Evolutionary conservation across 371 early-diverging fungal genomes (phyloP).

Genomic region (Saksenaea vasiformis): DNA sequence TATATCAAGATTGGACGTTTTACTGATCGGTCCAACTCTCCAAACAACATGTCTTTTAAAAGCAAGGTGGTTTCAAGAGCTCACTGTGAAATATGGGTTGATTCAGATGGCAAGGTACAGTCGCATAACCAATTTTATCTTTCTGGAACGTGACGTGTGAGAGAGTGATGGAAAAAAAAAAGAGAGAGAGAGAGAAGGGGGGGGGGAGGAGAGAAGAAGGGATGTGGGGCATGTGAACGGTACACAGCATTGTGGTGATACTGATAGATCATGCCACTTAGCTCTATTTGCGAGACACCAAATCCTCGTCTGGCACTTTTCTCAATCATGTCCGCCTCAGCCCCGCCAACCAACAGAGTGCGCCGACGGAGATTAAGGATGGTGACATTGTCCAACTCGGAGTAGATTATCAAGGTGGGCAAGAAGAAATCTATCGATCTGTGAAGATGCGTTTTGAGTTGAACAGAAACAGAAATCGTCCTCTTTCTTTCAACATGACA

Average conservation of each 20-base stretch:
- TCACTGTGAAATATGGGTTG: conserved; percentile 93
- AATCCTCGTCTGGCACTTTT: conserved; percentile 96
- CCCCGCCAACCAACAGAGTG: conserved; percentile 84
- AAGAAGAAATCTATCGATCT: conserved; percentile 71
- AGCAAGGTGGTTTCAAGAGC: conserved; percentile 92
- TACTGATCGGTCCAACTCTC: conserved; percentile 65
- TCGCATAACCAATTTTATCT: conserved; percentile 1
- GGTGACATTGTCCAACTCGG: conserved; percentile 95
- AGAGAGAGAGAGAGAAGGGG: not conserved
- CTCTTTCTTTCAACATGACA: conserved; percentile 38
- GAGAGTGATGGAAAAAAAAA: not conserved
- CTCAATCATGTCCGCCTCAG: conserved; percentile 91
- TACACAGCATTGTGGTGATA: conserved; percentile 4
- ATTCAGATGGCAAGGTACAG: conserved; percentile 42
- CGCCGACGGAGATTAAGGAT: conserved; percentile 84
- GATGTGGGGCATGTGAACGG: not conserved
- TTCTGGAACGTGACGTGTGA: conserved; percentile 4
- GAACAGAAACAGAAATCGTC: conserved; percentile 40
- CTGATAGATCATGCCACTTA: conserved; percentile 25
- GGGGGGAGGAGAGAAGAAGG: not conserved
- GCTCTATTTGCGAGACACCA: conserved; percentile 91
- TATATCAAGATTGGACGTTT: conserved; percentile 81
- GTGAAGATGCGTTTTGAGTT: conserved; percentile 83
- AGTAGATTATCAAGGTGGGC: conserved; percentile 94
- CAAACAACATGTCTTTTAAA: conserved; percentile 83